Conservation (phyloP, 2,329 filamentous ascomycete species). For the Penicillium janthinellum region DNA sequence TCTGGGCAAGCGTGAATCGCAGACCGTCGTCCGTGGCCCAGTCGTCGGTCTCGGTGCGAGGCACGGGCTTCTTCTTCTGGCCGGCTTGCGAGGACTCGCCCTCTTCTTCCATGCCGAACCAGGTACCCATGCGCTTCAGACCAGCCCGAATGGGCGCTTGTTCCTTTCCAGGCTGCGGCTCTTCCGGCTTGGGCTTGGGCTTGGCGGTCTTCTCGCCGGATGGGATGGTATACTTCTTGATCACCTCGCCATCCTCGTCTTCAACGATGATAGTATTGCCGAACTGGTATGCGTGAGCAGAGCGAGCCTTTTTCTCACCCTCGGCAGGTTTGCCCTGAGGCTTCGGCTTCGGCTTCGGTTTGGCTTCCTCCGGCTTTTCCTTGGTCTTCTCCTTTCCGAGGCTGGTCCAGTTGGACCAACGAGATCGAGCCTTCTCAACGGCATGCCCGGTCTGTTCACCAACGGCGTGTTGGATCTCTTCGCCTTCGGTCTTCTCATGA, state of each 20-base stretch:
- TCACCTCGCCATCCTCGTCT: slow-evolving; percentile 68
- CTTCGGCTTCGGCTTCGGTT: slow-evolving; percentile 20
- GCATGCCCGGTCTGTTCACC: slow-evolving; percentile 39
- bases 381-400: slow-evolving; percentile 38
- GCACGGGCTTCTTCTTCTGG: slow-evolving; percentile 28
- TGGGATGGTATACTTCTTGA: slow-evolving; percentile 69
- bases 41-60: slow-evolving; percentile 30
- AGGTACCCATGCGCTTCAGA: slow-evolving; percentile 62
- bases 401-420: slow-evolving; percentile 50
- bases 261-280: slow-evolving; percentile 72
- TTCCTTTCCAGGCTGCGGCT: slow-evolving; percentile 22
- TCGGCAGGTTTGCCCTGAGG: slow-evolving; percentile 22
- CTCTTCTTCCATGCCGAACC: slow-evolving; percentile 49
- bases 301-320: slow-evolving; percentile 45
- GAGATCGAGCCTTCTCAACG: slow-evolving; percentile 47
- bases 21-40: slow-evolving; percentile 54
- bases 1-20: slow-evolving; percentile 62
- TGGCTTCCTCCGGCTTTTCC: slow-evolving; percentile 31
- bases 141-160: slow-evolving; percentile 52
- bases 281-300: slow-evolving; percentile 67
- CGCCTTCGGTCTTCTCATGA: slow-evolving; percentile 48
- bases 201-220: slow-evolving; percentile 38
- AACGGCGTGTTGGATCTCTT: slow-evolving; percentile 44
- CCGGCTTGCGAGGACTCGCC: slow-evolving; percentile 34
- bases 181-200: slow-evolving; percentile 21